Percentiles rank a stretch among this genome's conserved stretches.
Evolutionary conservation across 148 eudicot genomes (phyloP).

Genomic region (Rhododendron vialii): DNA sequence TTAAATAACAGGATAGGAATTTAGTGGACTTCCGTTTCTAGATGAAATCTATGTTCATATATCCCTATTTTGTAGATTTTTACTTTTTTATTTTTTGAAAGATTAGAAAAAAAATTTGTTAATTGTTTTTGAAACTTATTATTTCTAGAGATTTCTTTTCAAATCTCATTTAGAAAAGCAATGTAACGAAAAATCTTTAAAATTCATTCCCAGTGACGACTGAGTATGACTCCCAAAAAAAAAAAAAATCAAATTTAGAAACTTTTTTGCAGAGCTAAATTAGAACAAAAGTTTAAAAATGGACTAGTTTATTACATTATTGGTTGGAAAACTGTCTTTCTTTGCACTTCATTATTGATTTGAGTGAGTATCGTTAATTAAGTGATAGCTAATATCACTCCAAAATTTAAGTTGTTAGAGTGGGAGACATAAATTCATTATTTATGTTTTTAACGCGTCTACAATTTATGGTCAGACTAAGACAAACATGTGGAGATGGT

Average conservation of each 20-base stretch:
- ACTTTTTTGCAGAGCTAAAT: not conserved
- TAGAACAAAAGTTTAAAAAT: not conserved
- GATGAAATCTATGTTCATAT: not conserved
- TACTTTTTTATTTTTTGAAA: not conserved
- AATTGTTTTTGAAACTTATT: not conserved
- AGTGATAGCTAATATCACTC: not conserved
- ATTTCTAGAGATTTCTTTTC: not conserved
- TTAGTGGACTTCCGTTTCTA: not conserved
- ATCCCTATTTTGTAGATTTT: not conserved
- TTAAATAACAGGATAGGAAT: not conserved
- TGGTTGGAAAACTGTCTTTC: not conserved
- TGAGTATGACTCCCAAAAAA: not conserved
- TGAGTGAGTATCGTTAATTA: not conserved
- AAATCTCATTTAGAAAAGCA: not conserved
- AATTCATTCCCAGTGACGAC: not conserved
- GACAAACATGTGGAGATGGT: not conserved
- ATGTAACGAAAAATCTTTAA: not conserved
- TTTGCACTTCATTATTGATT: not conserved
- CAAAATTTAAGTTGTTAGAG: not conserved
- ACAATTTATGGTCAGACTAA: not conserved
- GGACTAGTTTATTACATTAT: not conserved
- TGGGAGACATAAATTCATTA: not conserved
- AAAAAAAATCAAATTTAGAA: not conserved
- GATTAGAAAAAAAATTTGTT: not conserved
- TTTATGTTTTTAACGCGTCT: not conserved